Evolutionary conservation across 495 filamentous ascomycete species (phyloP).

Genomic region (Delitschia confertaspora): DNA sequence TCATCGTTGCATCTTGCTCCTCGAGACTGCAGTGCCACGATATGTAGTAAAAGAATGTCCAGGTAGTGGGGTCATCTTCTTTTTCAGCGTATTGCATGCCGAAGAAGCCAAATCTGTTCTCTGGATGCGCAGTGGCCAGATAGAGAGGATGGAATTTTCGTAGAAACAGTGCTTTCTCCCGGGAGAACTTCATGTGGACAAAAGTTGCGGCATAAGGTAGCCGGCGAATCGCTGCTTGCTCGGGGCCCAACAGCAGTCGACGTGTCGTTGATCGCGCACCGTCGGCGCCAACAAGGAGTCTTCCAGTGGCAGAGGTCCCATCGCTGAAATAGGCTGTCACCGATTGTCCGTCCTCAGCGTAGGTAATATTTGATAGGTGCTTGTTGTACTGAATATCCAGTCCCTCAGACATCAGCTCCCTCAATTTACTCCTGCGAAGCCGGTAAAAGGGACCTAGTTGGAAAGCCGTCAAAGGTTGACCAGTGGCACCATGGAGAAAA

Average conservation of each 20-base stretch:
- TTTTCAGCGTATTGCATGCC: slow-evolving; percentile 27
- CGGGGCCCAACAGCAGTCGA: slow-evolving; percentile 32
- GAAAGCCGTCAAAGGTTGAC: slow-evolving; percentile 34
- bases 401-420: slow-evolving; percentile 34
- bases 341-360: slow-evolving; percentile 14
- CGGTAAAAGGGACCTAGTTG: slow-evolving; percentile 39
- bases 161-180: slow-evolving; percentile 25
- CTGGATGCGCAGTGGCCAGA: slow-evolving; percentile 29
- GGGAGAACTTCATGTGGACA: slow-evolving; percentile 17
- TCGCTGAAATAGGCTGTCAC: slow-evolving; percentile 38
- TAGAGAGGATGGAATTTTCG: slow-evolving; percentile 28
- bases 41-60: slow-evolving; percentile 30
- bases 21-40: slow-evolving; percentile 15
- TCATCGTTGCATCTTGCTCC: slow-evolving; percentile 21
- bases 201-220: slow-evolving; percentile 24
- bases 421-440: slow-evolving; percentile 39
- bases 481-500: slow-evolving; percentile 42
- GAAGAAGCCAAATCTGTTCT: slow-evolving; percentile 29
- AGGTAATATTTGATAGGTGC: slow-evolving; percentile 19
- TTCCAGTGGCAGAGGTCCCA: slow-evolving; percentile 33
- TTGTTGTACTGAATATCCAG: slow-evolving; percentile 38
- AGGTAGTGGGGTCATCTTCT: slow-evolving; percentile 13
- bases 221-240: slow-evolving; percentile 24
- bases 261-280: slow-evolving; percentile 38
- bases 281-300: slow-evolving; percentile 38